Evolutionary conservation across 2,329 filamentous ascomycete genomes (phyloP), one percentile per base, ranked within the genome.

Genomic region (Penicillium rolfsii): DNA sequence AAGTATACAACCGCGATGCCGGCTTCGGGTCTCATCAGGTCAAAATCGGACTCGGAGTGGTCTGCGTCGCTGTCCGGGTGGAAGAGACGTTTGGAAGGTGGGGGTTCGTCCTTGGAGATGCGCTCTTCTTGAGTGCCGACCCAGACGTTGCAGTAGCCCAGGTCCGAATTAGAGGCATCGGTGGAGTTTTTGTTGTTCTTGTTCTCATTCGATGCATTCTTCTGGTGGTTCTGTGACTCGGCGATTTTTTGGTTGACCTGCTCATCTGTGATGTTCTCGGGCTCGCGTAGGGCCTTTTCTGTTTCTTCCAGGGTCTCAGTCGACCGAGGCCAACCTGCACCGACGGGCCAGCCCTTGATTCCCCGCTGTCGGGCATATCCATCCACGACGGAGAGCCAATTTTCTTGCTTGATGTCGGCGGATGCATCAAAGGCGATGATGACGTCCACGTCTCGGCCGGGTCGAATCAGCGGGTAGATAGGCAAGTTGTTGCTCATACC

Each of bases 401-500:
- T 98, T 71, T 97, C 93, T 5, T 90, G 91, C 73, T 90, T 91
- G 61, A 97, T 91, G 69, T 99, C 95, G 22, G 93, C 93, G 1
- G 91, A 96, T 3, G 93, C 93, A 74, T 99, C 95, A 74, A 99
- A 99, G 3, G 93, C 91, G 49, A 99, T 86, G 49, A 98, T 81
- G 46, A 99, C 84, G 69, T 99, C 95, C 5, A 99, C 89, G 59
- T 96, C 85, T 38, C 95, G 86, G 2, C 93, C 94, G 0, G 92
- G 92, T 11, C 95, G 88, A 19, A 99, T 87, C 3, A 98, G 84
- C 0, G 95, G 95, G 74, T 99, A 99, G 45, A 98, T 93, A 1
- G 95, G 95, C 8, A 99, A 82, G 72, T 99, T 99, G 74, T 99
- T 98, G 66, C 91, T 96, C 95, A 99, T 99, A 54, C 95, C 95